phyloP scores from a whole-genome alignment of 2,329 filamentous ascomycete genomes.

The Pezicula radicicola region DNA sequence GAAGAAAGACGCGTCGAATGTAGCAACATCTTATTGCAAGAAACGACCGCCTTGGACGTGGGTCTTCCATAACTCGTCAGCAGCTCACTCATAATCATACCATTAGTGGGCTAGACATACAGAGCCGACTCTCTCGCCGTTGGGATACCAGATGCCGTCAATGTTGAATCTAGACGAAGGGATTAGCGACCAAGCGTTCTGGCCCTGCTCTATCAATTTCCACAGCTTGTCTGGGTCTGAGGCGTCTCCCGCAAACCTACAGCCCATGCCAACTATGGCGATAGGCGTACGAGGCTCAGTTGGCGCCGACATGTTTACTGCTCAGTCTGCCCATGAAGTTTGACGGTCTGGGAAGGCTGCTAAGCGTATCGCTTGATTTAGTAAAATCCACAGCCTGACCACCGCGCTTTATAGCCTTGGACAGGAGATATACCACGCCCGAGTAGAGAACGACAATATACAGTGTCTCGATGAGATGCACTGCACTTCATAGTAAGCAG shows the following conservation, averaged over 20 bases:
- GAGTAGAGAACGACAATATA: too few species aligned
- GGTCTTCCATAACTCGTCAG: background rate
- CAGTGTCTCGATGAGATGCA: too few species aligned
- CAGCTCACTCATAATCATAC: background rate
- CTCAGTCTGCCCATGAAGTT: too few species aligned
- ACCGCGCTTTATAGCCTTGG: too few species aligned
- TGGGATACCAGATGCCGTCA: constrained; percentile 48
- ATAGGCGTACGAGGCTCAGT: too few species aligned
- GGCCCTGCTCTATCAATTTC: constrained; percentile 40
- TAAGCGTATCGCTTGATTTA: too few species aligned
- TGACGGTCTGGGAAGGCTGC: too few species aligned
- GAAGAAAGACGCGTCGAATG: constrained; percentile 37
- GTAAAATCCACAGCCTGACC: too few species aligned
- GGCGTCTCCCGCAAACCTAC: constrained; percentile 34
- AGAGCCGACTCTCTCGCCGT: constrained; percentile 38
- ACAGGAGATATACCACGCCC: too few species aligned
- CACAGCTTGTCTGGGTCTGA: constrained; percentile 41
- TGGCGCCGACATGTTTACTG: too few species aligned
- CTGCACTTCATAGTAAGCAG: too few species aligned
- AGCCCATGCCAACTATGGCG: constrained; percentile 33
- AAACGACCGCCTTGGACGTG: constrained; percentile 21
- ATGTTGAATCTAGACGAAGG: constrained; percentile 39
- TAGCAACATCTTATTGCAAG: constrained; percentile 27
- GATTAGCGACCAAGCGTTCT: constrained; percentile 42
- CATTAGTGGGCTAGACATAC: constrained; percentile 15